A percentile compares a stretch with the other conserved stretches of the same genome.
phyloP scores from a whole-genome alignment of 306 rosid species.

The Herpetospermum pedunculosum region DNA sequence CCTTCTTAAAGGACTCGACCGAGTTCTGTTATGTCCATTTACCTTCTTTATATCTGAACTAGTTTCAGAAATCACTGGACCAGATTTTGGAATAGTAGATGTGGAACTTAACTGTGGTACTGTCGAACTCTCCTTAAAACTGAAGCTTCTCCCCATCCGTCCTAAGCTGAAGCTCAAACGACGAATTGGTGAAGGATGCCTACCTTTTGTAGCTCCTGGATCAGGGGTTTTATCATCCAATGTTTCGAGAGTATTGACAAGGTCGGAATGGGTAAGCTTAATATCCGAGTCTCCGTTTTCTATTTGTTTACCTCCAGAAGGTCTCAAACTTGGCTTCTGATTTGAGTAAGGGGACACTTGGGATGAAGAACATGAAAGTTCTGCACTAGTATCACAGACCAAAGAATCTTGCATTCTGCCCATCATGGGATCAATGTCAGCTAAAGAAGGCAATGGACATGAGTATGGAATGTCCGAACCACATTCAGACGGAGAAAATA shows the following conservation, averaged over 20 bases:
- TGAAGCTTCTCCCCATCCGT: conserved; percentile 67
- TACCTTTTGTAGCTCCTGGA: conserved; percentile 26
- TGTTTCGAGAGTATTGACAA: conserved; percentile 17
- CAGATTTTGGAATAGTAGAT: conserved; percentile 44
- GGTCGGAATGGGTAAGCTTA: conserved; percentile 17
- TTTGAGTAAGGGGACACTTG: conserved; percentile 19
- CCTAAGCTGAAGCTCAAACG: conserved; percentile 62
- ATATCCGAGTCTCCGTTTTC: conserved; percentile 16
- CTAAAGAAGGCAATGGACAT: conserved; percentile 24
- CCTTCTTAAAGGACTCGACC: conserved; percentile 61
- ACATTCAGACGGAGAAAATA: conserved; percentile 30
- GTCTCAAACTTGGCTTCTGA: conserved; percentile 17
- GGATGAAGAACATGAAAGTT: conserved; percentile 23
- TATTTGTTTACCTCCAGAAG: conserved; percentile 14
- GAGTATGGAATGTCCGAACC: conserved; percentile 41
- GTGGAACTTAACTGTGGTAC: conserved; percentile 44
- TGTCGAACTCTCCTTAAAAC: conserved; percentile 61
- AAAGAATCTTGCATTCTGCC: conserved; percentile 15
- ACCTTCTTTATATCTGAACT: conserved; percentile 28
- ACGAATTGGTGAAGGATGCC: conserved; percentile 39
- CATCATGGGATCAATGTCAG: conserved; percentile 18
- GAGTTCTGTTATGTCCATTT: conserved; percentile 48
- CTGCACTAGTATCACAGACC: conserved; percentile 16
- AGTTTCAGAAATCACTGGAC: conserved; percentile 45
- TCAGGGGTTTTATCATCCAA: conserved; percentile 32